These are phyloP conservation scores for Rhodotorula paludigena DNA, from an alignment of 768 basidiomycete genomes.

Conservation along the genomic window DNA sequence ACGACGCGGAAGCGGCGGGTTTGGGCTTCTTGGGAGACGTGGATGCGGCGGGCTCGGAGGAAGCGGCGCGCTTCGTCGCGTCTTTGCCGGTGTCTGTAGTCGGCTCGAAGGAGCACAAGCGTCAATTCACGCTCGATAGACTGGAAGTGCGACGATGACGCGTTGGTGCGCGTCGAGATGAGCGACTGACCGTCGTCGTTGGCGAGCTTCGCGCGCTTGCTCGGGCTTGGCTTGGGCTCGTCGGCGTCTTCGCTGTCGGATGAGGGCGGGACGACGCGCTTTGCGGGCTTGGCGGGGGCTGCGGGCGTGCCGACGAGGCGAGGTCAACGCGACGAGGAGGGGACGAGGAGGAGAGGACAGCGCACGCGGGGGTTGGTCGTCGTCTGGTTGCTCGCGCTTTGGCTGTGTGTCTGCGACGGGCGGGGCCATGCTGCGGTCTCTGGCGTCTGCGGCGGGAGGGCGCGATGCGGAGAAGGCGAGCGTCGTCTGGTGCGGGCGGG, in stretches of 20 bases:
- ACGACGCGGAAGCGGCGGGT: too few relatives aligned
- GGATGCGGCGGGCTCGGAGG: background rate
- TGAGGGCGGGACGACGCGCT: background rate
- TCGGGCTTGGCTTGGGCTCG: background rate
- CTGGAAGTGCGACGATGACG: background rate
- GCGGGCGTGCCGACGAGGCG: background rate
- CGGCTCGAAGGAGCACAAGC: background rate
- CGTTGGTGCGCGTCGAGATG: background rate
- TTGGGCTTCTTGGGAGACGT: conserved; percentile 20
- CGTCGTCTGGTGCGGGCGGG: conserved; percentile 14
- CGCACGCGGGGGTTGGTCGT: background rate
- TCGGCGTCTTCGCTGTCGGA: background rate
- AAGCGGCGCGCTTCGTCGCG: background rate
- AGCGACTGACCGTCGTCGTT: background rate
- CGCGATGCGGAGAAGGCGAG: background rate
- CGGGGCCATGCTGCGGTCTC: background rate
- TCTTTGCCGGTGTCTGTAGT: background rate
- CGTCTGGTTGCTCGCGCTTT: too few relatives aligned
- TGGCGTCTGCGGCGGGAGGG: background rate
- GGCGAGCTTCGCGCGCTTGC: background rate
- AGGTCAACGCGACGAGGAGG: background rate
- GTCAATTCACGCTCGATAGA: too few relatives aligned
- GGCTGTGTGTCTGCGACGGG: background rate
- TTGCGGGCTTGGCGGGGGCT: background rate
- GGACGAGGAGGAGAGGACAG: background rate